Conservation (phyloP, 805 yeast species). For the Hanseniaspora occidentalis region DNA sequence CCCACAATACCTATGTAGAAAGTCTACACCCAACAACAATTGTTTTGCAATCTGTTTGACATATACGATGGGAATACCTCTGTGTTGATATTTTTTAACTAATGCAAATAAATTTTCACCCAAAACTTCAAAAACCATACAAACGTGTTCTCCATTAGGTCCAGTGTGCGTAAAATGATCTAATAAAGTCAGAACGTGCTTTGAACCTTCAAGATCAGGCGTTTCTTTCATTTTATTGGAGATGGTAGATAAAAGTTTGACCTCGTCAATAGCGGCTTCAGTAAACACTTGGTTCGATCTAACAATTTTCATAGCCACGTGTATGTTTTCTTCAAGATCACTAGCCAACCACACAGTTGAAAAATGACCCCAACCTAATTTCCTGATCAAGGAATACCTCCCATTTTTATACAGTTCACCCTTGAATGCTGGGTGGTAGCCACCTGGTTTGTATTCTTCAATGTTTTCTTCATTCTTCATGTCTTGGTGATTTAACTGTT, state of each 20-base stretch:
- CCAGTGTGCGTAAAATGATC: slow-evolving; percentile 83
- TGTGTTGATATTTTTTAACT: slow-evolving; percentile 62
- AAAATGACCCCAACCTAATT: slow-evolving; percentile 98
- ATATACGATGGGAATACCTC: slow-evolving; percentile 64
- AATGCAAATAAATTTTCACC: slow-evolving; percentile 88
- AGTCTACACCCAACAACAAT: slow-evolving; percentile 51
- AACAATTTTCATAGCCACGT: slow-evolving; percentile 91
- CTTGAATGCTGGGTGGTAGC: slow-evolving; percentile 86
- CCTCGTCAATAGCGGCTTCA: slow-evolving; percentile 91
- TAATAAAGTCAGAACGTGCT: slow-evolving; percentile 63
- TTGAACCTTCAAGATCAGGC: slow-evolving; percentile 60
- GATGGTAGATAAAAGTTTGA: slow-evolving; percentile 59
- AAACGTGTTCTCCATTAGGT: slow-evolving; percentile 84
- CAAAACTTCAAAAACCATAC: slow-evolving; percentile 94
- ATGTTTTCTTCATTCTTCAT: slow-evolving; percentile 67
- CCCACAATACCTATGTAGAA: slow-evolving; percentile 50
- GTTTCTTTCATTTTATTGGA: slow-evolving; percentile 35
- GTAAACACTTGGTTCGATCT: slow-evolving; percentile 83
- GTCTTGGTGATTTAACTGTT: slow-evolving; percentile 22
- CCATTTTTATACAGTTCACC: slow-evolving; percentile 76
- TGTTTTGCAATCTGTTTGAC: slow-evolving; percentile 79
- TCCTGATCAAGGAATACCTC: slow-evolving; percentile 70
- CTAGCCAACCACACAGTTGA: slow-evolving; percentile 90
- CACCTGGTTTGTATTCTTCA: slow-evolving; percentile 82
- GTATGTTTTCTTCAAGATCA: slow-evolving; percentile 38